Conservation (phyloP, 495 filamentous ascomycete genomes). For the Hypoxylon cercidicola region DNA sequence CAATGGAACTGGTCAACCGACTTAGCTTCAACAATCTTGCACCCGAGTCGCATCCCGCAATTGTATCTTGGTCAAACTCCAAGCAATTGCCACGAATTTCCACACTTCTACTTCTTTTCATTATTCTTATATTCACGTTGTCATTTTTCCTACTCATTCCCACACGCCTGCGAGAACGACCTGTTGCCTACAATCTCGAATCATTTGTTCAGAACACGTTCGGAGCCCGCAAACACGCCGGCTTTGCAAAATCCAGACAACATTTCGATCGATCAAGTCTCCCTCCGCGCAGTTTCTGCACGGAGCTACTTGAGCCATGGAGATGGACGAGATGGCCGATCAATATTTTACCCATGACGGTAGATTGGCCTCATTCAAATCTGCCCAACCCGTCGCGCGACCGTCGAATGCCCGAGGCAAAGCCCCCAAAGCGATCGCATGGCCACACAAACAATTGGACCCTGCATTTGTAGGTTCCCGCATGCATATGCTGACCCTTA, state of each 20-base stretch:
- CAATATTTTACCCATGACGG: slow-evolving; percentile 70
- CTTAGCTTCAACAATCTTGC: slow-evolving; percentile 7
- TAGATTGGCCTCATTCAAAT: slow-evolving; percentile 79
- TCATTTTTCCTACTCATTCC: too few relatives aligned
- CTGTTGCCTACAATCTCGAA: background rate
- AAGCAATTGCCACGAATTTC: slow-evolving; percentile 8
- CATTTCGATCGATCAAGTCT: background rate
- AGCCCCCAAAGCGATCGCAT: slow-evolving; percentile 67
- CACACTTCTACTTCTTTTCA: background rate
- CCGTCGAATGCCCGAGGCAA: slow-evolving; percentile 70
- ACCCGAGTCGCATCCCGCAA: slow-evolving; percentile 1
- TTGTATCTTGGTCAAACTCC: slow-evolving; percentile 1
- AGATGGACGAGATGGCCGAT: slow-evolving; percentile 49
- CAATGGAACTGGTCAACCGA: slow-evolving; percentile 21
- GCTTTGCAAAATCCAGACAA: slow-evolving; percentile 11
- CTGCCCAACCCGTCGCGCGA: slow-evolving; percentile 65
- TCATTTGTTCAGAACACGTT: background rate
- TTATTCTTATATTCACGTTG: background rate
- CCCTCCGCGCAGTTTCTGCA: background rate
- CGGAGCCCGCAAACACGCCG: slow-evolving; percentile 22
- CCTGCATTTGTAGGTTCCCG: slow-evolving; percentile 68
- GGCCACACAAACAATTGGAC: slow-evolving; percentile 77
- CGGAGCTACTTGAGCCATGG: slow-evolving; percentile 24
- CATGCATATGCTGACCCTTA: background rate
- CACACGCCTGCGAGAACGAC: background rate